phyloP scores from a whole-genome alignment of 2,329 filamentous ascomycete genomes.

The Nothomitra cinnamomea region DNA sequence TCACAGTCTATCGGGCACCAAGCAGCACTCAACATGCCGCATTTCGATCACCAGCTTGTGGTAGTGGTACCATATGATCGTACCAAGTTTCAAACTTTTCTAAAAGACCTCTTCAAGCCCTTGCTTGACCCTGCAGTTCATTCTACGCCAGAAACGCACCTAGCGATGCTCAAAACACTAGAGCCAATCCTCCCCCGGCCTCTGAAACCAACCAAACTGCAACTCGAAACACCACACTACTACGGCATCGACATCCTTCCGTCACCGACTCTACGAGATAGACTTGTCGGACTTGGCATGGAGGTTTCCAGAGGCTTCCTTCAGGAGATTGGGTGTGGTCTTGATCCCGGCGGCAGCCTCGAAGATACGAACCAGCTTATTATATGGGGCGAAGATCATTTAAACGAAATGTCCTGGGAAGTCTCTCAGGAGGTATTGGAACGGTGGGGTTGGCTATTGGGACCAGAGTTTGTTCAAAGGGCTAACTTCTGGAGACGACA shows the following conservation, averaged over 20 bases:
- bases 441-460: conserved; percentile 24
- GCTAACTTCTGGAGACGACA: conserved; percentile 27
- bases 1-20: conserved; percentile 1
- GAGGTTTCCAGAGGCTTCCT: conserved; percentile 24
- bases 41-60: conserved; percentile 7
- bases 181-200: conserved; percentile 18
- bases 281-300: conserved; percentile 19
- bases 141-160: conserved; percentile 20
- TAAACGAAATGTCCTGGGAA: conserved; percentile 27
- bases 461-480: conserved; percentile 21
- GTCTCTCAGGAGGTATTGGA: conserved; percentile 24
- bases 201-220: conserved; percentile 23
- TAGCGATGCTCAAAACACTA: conserved; percentile 16
- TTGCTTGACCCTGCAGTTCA: conserved; percentile 20
- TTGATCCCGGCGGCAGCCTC: not conserved
- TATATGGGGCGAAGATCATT: conserved; percentile 27
- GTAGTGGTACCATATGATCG: conserved; percentile 21
- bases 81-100: conserved; percentile 19
- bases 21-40: not conserved
- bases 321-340: conserved; percentile 12
- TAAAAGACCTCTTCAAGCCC: conserved; percentile 21
- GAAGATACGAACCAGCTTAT: conserved; percentile 24
- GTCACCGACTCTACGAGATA: conserved; percentile 23
- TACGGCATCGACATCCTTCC: conserved; percentile 27
- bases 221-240: conserved; percentile 25